phyloP scores from a whole-genome alignment of 345 rosid genomes.

The Populus davidiana region DNA sequence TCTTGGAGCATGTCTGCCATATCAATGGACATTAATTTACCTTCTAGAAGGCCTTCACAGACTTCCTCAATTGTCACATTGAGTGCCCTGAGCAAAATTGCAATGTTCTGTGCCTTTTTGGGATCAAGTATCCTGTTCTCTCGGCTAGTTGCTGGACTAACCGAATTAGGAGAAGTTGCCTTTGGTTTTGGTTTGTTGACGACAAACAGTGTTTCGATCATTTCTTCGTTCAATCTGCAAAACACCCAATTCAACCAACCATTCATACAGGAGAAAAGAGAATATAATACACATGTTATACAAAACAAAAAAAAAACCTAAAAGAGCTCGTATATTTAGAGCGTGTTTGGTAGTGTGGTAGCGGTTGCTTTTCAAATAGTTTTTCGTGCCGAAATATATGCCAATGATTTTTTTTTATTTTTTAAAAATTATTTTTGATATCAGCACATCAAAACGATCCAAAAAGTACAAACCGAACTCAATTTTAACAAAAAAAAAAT shows the following conservation, averaged over 20 bases:
- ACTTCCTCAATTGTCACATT: conserved; percentile 96
- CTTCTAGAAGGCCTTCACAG: conserved; percentile 94
- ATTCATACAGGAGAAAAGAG: conserved; percentile 2
- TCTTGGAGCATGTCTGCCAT: neutral
- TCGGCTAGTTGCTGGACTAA: conserved; percentile 52
- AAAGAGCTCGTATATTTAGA: neutral
- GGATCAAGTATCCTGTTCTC: conserved; percentile 93
- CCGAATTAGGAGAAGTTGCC: conserved; percentile 51
- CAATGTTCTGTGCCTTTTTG: conserved; percentile 93
- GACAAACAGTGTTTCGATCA: conserved; percentile 77
- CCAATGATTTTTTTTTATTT: too few species aligned
- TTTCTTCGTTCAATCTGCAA: conserved; percentile 87
- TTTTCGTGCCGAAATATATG: too few species aligned
- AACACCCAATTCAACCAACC: conserved; percentile 2
- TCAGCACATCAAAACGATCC: too few species aligned
- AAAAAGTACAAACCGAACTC: too few species aligned
- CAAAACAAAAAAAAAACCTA: neutral
- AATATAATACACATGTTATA: neutral
- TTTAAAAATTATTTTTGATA: too few species aligned
- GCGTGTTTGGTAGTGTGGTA: too few species aligned
- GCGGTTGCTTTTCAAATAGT: too few species aligned
- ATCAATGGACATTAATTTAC: conserved; percentile 39
- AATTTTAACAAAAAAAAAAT: too few species aligned
- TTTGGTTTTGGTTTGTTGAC: conserved; percentile 58
- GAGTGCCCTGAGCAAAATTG: conserved; percentile 79